Conservation (phyloP, 2,329 filamentous ascomycete genomes). For the Arthrobotrys sphaeroides region DNA sequence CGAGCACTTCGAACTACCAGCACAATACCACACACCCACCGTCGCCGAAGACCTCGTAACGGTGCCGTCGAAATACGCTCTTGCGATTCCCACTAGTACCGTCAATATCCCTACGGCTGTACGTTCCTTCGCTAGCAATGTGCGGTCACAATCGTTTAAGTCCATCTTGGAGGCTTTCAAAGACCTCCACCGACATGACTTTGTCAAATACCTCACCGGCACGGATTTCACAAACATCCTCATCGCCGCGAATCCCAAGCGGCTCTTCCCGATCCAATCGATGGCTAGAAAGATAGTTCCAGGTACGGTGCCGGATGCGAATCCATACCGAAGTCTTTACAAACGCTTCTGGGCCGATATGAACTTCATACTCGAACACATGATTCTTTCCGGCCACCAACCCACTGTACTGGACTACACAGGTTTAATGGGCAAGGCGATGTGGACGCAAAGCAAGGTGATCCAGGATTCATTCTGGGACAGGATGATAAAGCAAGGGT, state of each 20-base stretch:
- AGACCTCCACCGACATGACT: slow-evolving; percentile 29
- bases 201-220: slow-evolving; percentile 32
- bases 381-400: slow-evolving; percentile 28
- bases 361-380: slow-evolving; percentile 40
- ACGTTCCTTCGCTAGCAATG: slow-evolving; percentile 2
- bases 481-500: slow-evolving; percentile 22
- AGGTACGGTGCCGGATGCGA: slow-evolving; percentile 19
- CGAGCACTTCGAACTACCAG: slow-evolving; percentile 46
- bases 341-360: slow-evolving; percentile 40
- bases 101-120: slow-evolving; percentile 24
- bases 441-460: slow-evolving; percentile 22
- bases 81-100: not conserved
- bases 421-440: slow-evolving; percentile 47
- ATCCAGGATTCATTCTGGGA: slow-evolving; percentile 36
- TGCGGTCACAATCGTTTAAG: slow-evolving; percentile 20
- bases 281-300: slow-evolving; percentile 37
- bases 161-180: slow-evolving; percentile 32
- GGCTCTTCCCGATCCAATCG: slow-evolving; percentile 23
- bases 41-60: not conserved
- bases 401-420: slow-evolving; percentile 46
- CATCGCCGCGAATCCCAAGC: slow-evolving; percentile 32
- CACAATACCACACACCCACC: slow-evolving; percentile 10
- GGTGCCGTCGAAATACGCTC: slow-evolving; percentile 28
- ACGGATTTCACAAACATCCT: slow-evolving; percentile 45
- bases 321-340: slow-evolving; percentile 9